Conservation (phyloP, 2,329 filamentous ascomycete genomes). For the Microdochium trichocladiopsis region DNA sequence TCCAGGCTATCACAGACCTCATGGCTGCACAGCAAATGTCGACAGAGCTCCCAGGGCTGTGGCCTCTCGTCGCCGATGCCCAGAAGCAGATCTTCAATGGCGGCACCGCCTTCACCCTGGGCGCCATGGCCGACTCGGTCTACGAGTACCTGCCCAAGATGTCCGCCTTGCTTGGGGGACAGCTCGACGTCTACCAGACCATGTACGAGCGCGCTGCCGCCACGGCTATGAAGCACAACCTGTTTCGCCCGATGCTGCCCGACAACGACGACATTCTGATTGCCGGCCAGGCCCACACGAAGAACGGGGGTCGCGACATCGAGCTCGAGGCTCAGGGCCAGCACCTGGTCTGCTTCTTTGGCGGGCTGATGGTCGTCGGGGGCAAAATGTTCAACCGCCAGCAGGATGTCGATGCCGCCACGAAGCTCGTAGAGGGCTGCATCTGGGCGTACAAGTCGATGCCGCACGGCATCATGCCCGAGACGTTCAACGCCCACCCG, state of each 20-base stretch:
- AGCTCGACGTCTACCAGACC: slow-evolving; percentile 26
- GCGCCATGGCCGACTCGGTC: slow-evolving; percentile 29
- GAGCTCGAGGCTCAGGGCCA: slow-evolving; percentile 30
- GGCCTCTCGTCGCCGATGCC: slow-evolving; percentile 61
- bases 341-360: slow-evolving; percentile 64
- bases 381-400: slow-evolving; percentile 51
- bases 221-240: slow-evolving; percentile 52
- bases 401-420: slow-evolving; percentile 47
- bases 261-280: slow-evolving; percentile 53
- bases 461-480: slow-evolving; percentile 54
- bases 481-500: slow-evolving; percentile 44
- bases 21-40: slow-evolving; percentile 58
- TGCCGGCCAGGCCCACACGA: slow-evolving; percentile 42
- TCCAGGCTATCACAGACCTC: slow-evolving; percentile 59
- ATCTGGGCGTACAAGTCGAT: slow-evolving; percentile 54
- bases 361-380: slow-evolving; percentile 63
- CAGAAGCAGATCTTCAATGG: slow-evolving; percentile 35
- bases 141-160: slow-evolving; percentile 57
- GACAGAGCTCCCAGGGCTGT: slow-evolving; percentile 65
- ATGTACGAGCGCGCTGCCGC: slow-evolving; percentile 42
- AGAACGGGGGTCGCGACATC: slow-evolving; percentile 12
- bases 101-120: slow-evolving; percentile 25
- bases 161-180: slow-evolving; percentile 59
- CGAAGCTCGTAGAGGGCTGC: slow-evolving; percentile 55
- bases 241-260: slow-evolving; percentile 60